Evolutionary conservation across 2,329 filamentous ascomycete species (phyloP).

Genomic region (Colletotrichum eremochloae): DNA sequence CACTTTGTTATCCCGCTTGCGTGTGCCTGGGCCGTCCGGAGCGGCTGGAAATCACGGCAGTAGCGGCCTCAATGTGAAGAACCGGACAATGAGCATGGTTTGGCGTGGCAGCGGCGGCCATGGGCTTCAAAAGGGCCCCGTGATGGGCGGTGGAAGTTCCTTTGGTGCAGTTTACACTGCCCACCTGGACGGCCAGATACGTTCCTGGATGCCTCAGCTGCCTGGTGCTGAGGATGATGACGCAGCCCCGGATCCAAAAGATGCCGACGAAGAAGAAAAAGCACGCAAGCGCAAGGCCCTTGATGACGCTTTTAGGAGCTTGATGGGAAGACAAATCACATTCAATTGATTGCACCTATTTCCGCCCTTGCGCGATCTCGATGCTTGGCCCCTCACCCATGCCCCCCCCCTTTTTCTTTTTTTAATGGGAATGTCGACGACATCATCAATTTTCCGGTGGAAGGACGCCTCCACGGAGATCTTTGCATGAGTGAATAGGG

Average conservation of each 20-base stretch:
- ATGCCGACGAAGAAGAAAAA: constrained; percentile 60
- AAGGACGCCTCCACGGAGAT: constrained; percentile 1
- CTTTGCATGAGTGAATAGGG: neutral
- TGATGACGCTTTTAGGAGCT: constrained; percentile 82
- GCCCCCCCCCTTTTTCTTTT: no score
- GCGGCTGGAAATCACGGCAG: constrained; percentile 61
- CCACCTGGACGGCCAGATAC: constrained; percentile 86
- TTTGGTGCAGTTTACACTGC: constrained; percentile 79
- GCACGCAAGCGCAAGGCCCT: constrained; percentile 80
- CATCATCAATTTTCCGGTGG: no score
- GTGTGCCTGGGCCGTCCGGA: constrained; percentile 70
- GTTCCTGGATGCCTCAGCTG: constrained; percentile 78
- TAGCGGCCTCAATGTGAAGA: constrained; percentile 70
- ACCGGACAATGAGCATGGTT: constrained; percentile 79
- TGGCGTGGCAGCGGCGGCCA: constrained; percentile 78
- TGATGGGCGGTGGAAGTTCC: constrained; percentile 69
- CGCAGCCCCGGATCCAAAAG: constrained; percentile 56
- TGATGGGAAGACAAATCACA: constrained; percentile 80
- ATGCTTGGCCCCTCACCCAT: neutral
- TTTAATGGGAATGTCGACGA: no score
- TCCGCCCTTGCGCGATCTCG: neutral
- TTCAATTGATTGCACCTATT: constrained; percentile 55
- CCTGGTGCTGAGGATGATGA: constrained; percentile 64
- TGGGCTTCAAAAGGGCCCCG: constrained; percentile 68
- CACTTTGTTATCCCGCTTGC: constrained; percentile 76